These are phyloP conservation scores for Apostasia shenzhenica DNA, from an alignment of 106 monocot genomes.

Conservation along the genomic window DNA sequence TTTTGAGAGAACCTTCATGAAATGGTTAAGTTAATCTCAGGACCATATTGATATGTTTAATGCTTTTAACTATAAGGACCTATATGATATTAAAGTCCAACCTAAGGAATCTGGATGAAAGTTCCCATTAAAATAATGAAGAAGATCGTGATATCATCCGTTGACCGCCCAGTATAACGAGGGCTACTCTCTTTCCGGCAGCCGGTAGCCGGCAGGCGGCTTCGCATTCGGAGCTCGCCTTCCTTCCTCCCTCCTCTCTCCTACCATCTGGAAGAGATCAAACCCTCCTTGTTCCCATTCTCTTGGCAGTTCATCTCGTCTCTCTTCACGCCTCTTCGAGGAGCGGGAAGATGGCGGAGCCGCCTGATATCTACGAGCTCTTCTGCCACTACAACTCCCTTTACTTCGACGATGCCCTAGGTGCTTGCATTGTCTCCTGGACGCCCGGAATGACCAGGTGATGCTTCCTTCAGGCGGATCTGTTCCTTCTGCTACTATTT, in stretches of 20 bases:
- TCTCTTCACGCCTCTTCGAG: neutral
- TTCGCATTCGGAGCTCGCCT: neutral
- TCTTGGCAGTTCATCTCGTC: neutral
- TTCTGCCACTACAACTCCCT: slow-evolving; percentile 56
- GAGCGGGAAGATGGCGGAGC: slow-evolving; percentile 11
- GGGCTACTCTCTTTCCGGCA: too few relatives aligned
- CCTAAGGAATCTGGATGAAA: too few relatives aligned
- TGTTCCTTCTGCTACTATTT: too few relatives aligned
- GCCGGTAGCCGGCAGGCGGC: too few relatives aligned
- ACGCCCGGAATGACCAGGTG: slow-evolving; percentile 32
- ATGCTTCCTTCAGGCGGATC: neutral
- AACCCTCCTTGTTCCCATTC: neutral
- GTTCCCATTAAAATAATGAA: too few relatives aligned
- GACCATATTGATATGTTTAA: too few relatives aligned
- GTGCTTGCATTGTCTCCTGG: slow-evolving; percentile 48
- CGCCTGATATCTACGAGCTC: slow-evolving; percentile 48
- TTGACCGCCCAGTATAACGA: too few relatives aligned
- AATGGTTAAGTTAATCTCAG: too few relatives aligned
- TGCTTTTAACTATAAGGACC: too few relatives aligned
- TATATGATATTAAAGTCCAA: too few relatives aligned
- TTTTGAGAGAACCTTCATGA: too few relatives aligned
- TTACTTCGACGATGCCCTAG: slow-evolving; percentile 51
- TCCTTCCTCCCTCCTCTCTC: neutral
- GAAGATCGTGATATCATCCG: too few relatives aligned
- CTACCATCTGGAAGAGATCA: neutral